Base-by-base conservation (phyloP, 352 stramenopile genomes). In the Phytopythium cucurbitacearum region DNA sequence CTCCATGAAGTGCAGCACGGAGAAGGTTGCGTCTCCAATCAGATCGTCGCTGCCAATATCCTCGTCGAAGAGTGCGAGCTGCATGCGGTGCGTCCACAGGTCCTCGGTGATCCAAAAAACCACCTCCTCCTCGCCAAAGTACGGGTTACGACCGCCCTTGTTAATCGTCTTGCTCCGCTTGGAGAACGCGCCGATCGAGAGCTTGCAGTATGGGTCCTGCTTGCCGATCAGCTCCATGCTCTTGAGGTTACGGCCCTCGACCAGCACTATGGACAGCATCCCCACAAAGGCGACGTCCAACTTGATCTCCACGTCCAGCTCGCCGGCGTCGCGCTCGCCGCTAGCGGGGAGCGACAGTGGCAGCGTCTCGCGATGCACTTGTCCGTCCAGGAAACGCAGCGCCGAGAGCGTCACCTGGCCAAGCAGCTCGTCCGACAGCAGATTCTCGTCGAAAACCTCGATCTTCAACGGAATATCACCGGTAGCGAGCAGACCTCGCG, bases 101-200 rank as follows among this genome's bases (percentile, higher is more conserved):
- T 94, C 80, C n/a, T 87, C 73, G 6, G 87, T 87, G 57, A 97
- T 82, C 87, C 89, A 97, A 42, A 98, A 89, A 5, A 94, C 70
- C 12, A 98, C 48, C 44, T 97, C 76, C 59, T 98, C 92, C 52
- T 96, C 89, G 5, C 76, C 71, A 68, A 98, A 98, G 42, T 95
- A 96, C 3, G 91, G 93, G 13, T 96, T 89, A 1, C 74, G 85
- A 4, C 93, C 91, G 1, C 91, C 83, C 57, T 87, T 88, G 12
- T 76, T 57, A 21, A 88, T 46, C 0, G 80, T 91, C 58, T 87
- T 93, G 56, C 80, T 67, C 3, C 80, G 79, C n/a, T 94, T 87
- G 3, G 62, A 76, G 44, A 84, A 86, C 9, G 72, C 51, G 4
- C 75, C 82, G 28, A 97, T 73, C 11, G 72, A 70, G 34, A 96